These are phyloP conservation scores for Ceratocystis albifundus DNA, from an alignment of 2,329 filamentous ascomycete genomes.

Conservation along the genomic window DNA sequence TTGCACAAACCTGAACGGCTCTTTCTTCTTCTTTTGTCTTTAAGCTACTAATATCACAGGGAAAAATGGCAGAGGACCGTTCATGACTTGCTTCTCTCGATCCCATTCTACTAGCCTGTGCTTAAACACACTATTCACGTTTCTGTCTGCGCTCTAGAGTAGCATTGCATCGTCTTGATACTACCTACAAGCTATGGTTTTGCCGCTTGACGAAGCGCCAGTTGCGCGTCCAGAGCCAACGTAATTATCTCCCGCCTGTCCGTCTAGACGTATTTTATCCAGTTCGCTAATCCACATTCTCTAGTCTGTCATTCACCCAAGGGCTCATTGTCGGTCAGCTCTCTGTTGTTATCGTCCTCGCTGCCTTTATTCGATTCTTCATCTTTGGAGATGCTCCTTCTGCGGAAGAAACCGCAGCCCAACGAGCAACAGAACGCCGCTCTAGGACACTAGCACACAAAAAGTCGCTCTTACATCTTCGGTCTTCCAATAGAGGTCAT, in stretches of 20 bases:
- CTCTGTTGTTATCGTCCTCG: conserved; percentile 79
- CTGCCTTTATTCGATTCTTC: conserved; percentile 98
- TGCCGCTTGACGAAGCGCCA: conserved; percentile 19
- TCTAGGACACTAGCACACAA: conserved; percentile 65
- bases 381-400: conserved; percentile 92
- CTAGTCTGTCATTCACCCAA: conserved; percentile 78
- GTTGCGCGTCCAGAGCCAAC: conserved; percentile 35
- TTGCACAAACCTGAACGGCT: background rate
- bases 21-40: background rate
- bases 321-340: conserved; percentile 88
- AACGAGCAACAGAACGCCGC: conserved; percentile 62
- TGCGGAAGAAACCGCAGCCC: conserved; percentile 64
- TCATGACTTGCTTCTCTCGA: background rate
- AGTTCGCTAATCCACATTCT: conserved; percentile 8
- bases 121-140: background rate
- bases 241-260: conserved; percentile 29
- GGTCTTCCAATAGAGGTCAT: conserved; percentile 30
- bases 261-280: background rate
- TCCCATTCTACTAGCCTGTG: background rate
- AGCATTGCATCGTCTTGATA: background rate
- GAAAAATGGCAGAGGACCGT: conserved; percentile 1
- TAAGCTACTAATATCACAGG: background rate
- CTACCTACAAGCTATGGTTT: conserved; percentile 12
- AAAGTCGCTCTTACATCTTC: conserved; percentile 56
- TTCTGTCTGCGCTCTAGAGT: background rate